phyloP scores from a whole-genome alignment of 176 grass and related monocot genomes.

The Zea mays region Zm-B73-REFERENCE-NAM-5.0 NC_050105.1:137774001-137774500 shows the following conservation, averaged over 20 bases:
- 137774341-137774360: slow-evolving; percentile 47
- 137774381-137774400: neutral
- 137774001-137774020: slow-evolving; percentile 61
- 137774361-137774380: neutral
- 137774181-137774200: slow-evolving; percentile 36
- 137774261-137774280: slow-evolving; percentile 41
- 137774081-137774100: slow-evolving; percentile 56
- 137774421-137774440: too few species aligned
- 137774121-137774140: slow-evolving; percentile 78
- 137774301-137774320: slow-evolving; percentile 33
- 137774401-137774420: neutral
- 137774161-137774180: slow-evolving; percentile 46
- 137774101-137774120: slow-evolving; percentile 83
- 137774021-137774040: slow-evolving; percentile 63
- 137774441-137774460: neutral
- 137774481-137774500: neutral
- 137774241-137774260: slow-evolving; percentile 57
- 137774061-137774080: slow-evolving; percentile 50
- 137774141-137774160: slow-evolving; percentile 60
- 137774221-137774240: slow-evolving; percentile 64
- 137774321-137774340: slow-evolving; percentile 46
- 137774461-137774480: slow-evolving; percentile 30
- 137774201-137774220: slow-evolving; percentile 23
- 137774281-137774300: slow-evolving; percentile 53
- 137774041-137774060: slow-evolving; percentile 61